Conservation (phyloP, 495 filamentous ascomycete species). For the Neurospora cerealis region DNA sequence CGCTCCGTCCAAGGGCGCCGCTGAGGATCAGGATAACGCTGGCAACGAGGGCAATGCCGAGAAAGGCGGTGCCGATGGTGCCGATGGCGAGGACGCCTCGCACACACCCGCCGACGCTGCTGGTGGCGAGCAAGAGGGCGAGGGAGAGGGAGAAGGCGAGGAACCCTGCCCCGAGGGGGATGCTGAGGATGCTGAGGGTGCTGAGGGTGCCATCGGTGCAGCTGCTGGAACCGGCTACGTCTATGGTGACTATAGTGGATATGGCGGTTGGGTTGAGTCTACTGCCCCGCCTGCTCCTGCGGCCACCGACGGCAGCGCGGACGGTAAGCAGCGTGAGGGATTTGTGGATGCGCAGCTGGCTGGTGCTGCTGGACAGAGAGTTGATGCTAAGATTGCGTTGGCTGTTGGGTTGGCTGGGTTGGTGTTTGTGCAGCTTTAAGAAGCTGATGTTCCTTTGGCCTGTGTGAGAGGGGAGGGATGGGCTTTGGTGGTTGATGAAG, state of each 20-base stretch:
- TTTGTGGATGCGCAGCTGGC: background rate
- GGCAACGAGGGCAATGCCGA: background rate
- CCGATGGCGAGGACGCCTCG: background rate
- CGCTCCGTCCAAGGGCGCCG: background rate
- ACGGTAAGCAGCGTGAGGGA: background rate
- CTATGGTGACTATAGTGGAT: background rate
- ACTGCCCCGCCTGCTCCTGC: background rate
- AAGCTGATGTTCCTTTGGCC: background rate
- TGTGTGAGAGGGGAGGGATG: background rate
- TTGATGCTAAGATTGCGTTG: background rate
- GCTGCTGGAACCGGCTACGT: background rate
- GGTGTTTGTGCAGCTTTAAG: background rate
- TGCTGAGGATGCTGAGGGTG: background rate
- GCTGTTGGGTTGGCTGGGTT: background rate
- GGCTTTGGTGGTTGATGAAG: background rate
- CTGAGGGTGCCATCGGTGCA: background rate
- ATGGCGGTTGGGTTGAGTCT: background rate
- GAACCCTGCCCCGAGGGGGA: background rate
- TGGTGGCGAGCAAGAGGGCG: no score
- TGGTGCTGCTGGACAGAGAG: background rate
- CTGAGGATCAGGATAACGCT: background rate
- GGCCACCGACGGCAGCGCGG: background rate
- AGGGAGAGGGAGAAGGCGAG: background rate
- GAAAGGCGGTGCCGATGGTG: background rate
- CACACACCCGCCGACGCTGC: no score